Evolutionary conservation across 176 grass and related monocot genomes (phyloP).

Genomic region (Triticum timopheevii): DNA sequence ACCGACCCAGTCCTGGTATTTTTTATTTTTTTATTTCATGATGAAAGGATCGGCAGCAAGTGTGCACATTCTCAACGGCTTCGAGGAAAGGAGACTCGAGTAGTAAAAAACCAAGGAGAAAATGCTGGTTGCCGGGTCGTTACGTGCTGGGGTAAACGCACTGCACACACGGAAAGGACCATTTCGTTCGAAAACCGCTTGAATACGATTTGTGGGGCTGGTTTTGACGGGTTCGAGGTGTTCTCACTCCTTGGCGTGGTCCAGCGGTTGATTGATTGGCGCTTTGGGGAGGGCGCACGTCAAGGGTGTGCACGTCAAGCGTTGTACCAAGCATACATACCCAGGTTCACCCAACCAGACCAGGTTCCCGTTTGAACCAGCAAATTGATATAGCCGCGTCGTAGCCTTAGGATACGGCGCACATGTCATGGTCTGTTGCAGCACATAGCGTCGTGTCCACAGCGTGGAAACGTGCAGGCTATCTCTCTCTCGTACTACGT

Average conservation of each 20-base stretch:
- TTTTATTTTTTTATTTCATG: not conserved
- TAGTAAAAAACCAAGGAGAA: not conserved
- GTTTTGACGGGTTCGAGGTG: too few relatives aligned
- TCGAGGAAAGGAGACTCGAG: not conserved
- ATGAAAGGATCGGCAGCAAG: not conserved
- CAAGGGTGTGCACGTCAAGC: too few relatives aligned
- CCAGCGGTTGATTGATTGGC: too few relatives aligned
- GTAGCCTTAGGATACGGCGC: too few relatives aligned
- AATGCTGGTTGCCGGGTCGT: not conserved
- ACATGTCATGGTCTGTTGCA: too few relatives aligned
- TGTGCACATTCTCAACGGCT: not conserved
- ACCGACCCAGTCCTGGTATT: not conserved
- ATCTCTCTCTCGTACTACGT: not conserved
- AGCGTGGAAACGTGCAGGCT: not conserved
- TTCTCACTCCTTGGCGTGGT: too few relatives aligned
- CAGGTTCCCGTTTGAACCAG: too few relatives aligned
- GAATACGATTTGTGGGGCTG: not conserved
- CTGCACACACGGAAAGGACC: not conserved
- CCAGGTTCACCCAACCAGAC: too few relatives aligned
- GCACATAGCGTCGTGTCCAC: not conserved
- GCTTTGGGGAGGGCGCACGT: too few relatives aligned
- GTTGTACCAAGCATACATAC: too few relatives aligned
- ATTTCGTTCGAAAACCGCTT: not conserved
- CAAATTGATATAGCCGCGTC: too few relatives aligned
- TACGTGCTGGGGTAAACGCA: too few relatives aligned